These are phyloP conservation scores for Tolypocladium ovalisporum DNA, from an alignment of 2,329 filamentous ascomycete species.

Conservation along the genomic window DNA sequence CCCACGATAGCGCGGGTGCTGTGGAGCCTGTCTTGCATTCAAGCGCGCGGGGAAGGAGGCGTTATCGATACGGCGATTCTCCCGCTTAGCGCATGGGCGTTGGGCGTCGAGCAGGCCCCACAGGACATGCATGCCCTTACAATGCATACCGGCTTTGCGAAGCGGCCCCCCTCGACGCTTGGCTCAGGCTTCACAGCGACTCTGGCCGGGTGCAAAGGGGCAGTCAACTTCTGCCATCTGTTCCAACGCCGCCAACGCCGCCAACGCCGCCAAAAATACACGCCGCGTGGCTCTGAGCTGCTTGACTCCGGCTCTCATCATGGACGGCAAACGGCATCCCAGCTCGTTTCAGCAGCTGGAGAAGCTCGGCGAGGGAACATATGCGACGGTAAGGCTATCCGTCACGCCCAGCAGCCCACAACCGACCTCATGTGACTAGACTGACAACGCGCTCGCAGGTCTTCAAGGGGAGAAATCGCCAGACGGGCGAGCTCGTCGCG, in stretches of 20 bases:
- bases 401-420: not conserved
- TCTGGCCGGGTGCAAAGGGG: not conserved
- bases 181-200: not conserved
- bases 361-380: conserved; percentile 96
- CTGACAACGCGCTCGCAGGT: conserved; percentile 46
- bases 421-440: not conserved
- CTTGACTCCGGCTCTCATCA: conserved; percentile 25
- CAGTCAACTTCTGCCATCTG: not conserved
- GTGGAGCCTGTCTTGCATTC: not conserved
- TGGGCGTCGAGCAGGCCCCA: not conserved
- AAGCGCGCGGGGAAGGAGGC: not conserved
- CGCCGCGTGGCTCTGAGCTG: not conserved
- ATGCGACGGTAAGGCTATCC: conserved; percentile 70
- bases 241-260: not conserved
- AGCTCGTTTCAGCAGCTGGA: conserved; percentile 99
- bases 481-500: conserved; percentile 92
- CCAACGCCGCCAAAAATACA: not conserved
- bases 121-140: not conserved
- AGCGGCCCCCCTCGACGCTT: not conserved
- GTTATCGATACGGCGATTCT: not conserved
- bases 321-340: conserved; percentile 89
- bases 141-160: conserved; percentile 1
- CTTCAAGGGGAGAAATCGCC: conserved; percentile 95
- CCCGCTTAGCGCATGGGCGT: not conserved
- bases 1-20: not conserved